Conservation (phyloP, 2,329 filamentous ascomycete genomes). For the Paraphoma chrysanthemicola region DNA sequence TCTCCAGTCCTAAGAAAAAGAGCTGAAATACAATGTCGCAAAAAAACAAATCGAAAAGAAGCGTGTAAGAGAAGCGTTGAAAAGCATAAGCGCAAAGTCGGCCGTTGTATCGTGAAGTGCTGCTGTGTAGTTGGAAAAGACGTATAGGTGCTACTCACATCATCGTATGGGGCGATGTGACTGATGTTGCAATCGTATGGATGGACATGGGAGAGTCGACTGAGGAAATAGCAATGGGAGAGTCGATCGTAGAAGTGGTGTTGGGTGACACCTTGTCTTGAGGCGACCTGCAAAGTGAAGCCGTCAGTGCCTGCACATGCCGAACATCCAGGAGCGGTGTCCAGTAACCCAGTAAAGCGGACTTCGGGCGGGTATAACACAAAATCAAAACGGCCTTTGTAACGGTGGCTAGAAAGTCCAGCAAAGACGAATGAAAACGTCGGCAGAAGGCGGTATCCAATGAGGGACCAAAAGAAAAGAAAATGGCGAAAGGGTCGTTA, state of each 20-base stretch:
- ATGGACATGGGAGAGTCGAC: background rate
- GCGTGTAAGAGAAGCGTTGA: too few species aligned
- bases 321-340: background rate
- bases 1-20: too few species aligned
- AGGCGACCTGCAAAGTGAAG: background rate
- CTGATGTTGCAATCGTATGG: background rate
- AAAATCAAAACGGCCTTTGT: background rate
- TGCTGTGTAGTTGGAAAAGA: background rate
- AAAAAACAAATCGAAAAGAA: too few species aligned
- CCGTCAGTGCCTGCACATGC: background rate
- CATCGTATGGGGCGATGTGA: background rate
- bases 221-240: background rate
- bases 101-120: background rate
- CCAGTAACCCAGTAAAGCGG: background rate
- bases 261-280: too few species aligned
- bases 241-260: background rate
- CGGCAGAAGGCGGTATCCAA: background rate
- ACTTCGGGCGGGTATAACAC: background rate
- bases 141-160: background rate
- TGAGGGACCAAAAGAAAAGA: background rate
- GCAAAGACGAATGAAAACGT: too few species aligned
- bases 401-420: background rate
- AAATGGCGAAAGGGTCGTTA: background rate
- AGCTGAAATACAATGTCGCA: too few species aligned
- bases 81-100: too few species aligned